Conservation (phyloP, 305 asterid species). For the Caryopteris hybrid region DNA sequence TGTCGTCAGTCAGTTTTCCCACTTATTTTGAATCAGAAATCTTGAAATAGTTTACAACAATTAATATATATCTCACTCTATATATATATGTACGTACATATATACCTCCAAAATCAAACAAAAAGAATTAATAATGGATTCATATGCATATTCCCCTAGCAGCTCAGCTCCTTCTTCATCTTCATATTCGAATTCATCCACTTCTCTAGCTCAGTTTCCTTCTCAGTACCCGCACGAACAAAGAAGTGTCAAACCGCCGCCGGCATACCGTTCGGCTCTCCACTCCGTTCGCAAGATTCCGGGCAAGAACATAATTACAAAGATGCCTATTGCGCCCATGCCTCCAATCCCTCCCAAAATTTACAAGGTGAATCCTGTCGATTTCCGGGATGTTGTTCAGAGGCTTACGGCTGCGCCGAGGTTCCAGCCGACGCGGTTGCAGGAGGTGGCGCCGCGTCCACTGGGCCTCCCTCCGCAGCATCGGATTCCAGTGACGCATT, state of each 20-base stretch:
- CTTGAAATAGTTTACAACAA: too few species aligned
- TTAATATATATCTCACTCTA: background rate
- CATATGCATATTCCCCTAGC: background rate
- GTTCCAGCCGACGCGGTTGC: conserved; percentile 29
- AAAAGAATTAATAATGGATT: conserved; percentile 4
- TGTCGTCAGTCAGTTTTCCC: too few species aligned
- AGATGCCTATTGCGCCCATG: conserved; percentile 36
- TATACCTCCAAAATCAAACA: too few species aligned
- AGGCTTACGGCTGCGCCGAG: conserved; percentile 34
- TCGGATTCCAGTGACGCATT: too few species aligned
- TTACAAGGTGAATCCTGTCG: conserved; percentile 37
- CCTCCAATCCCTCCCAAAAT: conserved; percentile 35
- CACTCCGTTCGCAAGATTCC: conserved; percentile 51
- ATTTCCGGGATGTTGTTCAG: conserved; percentile 42
- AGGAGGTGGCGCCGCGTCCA: conserved; percentile 60
- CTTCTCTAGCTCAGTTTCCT: background rate
- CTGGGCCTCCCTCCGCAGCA: conserved; percentile 36
- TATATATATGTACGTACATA: background rate
- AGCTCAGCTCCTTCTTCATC: conserved; percentile 16
- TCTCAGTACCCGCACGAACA: conserved; percentile 4
- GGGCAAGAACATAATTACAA: conserved; percentile 19
- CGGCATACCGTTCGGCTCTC: conserved; percentile 26
- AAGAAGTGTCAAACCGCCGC: background rate
- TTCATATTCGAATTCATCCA: background rate
- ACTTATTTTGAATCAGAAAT: too few species aligned